Evolutionary conservation across 2,329 filamentous ascomycete species (phyloP), one percentile per base, ranked within the genome.

Genomic region (Alternaria triticina): DNA sequence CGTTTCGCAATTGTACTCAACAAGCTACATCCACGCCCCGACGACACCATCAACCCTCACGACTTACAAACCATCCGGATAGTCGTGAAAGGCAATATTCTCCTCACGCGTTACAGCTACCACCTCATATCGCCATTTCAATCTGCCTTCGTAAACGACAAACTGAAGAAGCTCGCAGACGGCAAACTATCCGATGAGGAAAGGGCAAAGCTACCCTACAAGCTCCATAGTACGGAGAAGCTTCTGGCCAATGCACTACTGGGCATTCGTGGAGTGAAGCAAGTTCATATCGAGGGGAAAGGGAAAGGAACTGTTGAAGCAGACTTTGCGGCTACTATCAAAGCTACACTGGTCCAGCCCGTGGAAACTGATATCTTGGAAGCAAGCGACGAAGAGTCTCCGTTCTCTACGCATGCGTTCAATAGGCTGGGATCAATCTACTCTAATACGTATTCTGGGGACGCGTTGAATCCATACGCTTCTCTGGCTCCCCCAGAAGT

Each of bases 191-290:
- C n/a, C n/a, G 23, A 43, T 12, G 28, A 59, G 40, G 58, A 67
- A 27, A 66, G 69, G 46, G 17, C 51, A 3, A 23, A 27, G 3
- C 51, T 66, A 0, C 36, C 56, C 4, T 69, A 61, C 54, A 55
- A 50, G 11, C 30, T 67, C 50, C 56, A 64, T 49, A 60, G 60
- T 28, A 61, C 57, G 3, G 67, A 71, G 27, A 66, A 62, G 27
- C 50, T 40, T 4, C 17, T 70, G 10, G 44, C 66, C 10, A 66
- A 57, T 20, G 68, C 72, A 7, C 62, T 74, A 3, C 58, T 70
- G 9, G 65, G 62, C 3, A 65, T 73, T 47, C 68, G 69, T 5
- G 66, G 63, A 15, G 52, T 74, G 6, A 23, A 56, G n/a, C 51
- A 58, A 3, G 61, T 71, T 40, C 27, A 47, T 33, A 56, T 56